Evolutionary conservation across 164 flowering plant genomes (phyloP).

Genomic region (Chloranthus sessilifolius): DNA sequence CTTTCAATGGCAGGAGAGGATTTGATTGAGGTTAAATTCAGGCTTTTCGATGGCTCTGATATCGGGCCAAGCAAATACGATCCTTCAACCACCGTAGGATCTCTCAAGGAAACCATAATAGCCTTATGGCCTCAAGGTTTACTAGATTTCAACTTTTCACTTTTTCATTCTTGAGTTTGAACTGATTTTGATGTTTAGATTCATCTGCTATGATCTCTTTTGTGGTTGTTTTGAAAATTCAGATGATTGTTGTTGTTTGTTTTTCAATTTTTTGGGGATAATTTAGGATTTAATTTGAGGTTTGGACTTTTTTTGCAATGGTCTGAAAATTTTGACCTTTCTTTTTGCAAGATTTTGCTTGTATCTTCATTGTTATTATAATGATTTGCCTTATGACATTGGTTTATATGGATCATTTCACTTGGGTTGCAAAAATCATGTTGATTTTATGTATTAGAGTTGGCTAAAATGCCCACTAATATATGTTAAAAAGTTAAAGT

Average conservation of each 20-base stretch:
- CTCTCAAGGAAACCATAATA: constrained; percentile 59
- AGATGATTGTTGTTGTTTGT: not conserved
- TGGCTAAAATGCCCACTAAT: too few relatives aligned
- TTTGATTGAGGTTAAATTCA: constrained; percentile 61
- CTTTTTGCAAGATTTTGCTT: too few relatives aligned
- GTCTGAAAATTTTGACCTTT: not conserved
- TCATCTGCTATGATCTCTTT: not conserved
- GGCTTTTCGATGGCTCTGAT: constrained; percentile 67
- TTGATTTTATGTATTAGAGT: too few relatives aligned
- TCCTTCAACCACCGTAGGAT: constrained; percentile 43
- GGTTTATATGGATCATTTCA: too few relatives aligned
- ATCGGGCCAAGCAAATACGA: constrained; percentile 63
- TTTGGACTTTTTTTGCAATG: not conserved
- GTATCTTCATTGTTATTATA: too few relatives aligned
- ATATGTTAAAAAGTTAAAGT: too few relatives aligned
- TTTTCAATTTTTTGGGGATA: not conserved
- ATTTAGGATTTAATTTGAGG: not conserved
- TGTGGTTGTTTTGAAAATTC: not conserved
- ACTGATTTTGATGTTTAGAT: not conserved
- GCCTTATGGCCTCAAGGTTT: constrained; percentile 78
- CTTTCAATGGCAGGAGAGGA: constrained; percentile 55
- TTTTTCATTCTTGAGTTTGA: not conserved
- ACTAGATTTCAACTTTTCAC: not conserved
- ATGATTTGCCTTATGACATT: too few relatives aligned
- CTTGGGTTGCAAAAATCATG: too few relatives aligned